Evolutionary conservation across 2,329 filamentous ascomycete species (phyloP).

Genomic region (Acarospora socialis): DNA sequence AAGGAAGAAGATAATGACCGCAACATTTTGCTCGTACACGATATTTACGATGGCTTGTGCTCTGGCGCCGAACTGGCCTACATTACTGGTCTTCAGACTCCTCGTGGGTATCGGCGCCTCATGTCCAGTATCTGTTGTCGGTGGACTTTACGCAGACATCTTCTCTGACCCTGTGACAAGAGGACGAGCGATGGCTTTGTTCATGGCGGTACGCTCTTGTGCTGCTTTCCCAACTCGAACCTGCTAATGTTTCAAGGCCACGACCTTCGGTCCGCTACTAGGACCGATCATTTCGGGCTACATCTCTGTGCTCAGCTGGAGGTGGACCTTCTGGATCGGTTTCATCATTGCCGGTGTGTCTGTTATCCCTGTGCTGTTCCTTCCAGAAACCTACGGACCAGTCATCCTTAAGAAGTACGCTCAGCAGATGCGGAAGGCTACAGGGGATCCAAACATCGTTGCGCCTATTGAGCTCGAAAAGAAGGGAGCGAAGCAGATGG

Average conservation of each 20-base stretch:
- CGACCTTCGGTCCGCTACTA: slow-evolving; percentile 27
- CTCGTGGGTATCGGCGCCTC: slow-evolving; percentile 27
- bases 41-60: slow-evolving; percentile 19
- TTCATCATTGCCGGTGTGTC: slow-evolving; percentile 49
- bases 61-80: slow-evolving; percentile 27
- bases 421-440: slow-evolving; percentile 39
- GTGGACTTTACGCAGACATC: slow-evolving; percentile 33
- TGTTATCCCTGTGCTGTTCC: slow-evolving; percentile 34
- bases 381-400: slow-evolving; percentile 44
- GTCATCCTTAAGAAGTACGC: slow-evolving; percentile 45
- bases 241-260: slow-evolving; percentile 15
- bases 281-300: slow-evolving; percentile 33
- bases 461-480: slow-evolving; percentile 51
- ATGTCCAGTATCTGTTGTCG: slow-evolving; percentile 29
- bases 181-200: slow-evolving; percentile 24
- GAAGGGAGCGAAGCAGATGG: slow-evolving; percentile 41
- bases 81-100: slow-evolving; percentile 29
- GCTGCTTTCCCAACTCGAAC: neutral
- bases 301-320: slow-evolving; percentile 27
- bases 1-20: no score
- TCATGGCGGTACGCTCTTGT: slow-evolving; percentile 28
- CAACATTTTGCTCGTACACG: slow-evolving; percentile 1
- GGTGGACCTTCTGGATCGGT: slow-evolving; percentile 41
- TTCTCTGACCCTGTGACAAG: slow-evolving; percentile 23
- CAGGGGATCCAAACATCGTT: slow-evolving; percentile 38